These are phyloP conservation scores for Pythium scleroteichum DNA, from an alignment of 352 stramenopile species.

Conservation along the genomic window DNA sequence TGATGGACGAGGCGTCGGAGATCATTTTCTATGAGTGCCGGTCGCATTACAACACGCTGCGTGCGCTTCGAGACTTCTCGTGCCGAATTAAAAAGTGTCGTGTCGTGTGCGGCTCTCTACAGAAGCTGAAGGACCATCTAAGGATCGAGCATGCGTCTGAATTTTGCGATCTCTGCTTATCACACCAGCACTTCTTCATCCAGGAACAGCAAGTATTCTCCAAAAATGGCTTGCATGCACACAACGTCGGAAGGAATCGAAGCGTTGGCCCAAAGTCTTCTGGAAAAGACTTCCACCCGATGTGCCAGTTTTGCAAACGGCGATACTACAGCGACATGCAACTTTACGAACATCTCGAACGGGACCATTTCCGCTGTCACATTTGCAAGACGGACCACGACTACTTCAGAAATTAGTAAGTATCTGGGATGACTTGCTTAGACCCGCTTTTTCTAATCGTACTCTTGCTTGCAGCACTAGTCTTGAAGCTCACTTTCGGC, in stretches of 20 bases:
- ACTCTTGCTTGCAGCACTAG: constrained; percentile 48
- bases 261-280: constrained; percentile 45
- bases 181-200: constrained; percentile 79
- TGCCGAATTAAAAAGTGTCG: constrained; percentile 68
- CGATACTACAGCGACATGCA: constrained; percentile 86
- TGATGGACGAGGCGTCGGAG: constrained; percentile 70
- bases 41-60: constrained; percentile 58
- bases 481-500: constrained; percentile 82
- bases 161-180: constrained; percentile 79
- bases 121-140: constrained; percentile 73
- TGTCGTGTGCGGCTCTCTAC: constrained; percentile 50
- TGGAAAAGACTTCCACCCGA: constrained; percentile 82
- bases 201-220: constrained; percentile 82
- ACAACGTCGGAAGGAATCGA: constrained; percentile 58
- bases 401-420: constrained; percentile 90
- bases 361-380: constrained; percentile 91
- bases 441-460: neutral
- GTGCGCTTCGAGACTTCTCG: constrained; percentile 55
- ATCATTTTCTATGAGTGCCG: constrained; percentile 81
- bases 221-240: constrained; percentile 63
- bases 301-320: constrained; percentile 88
- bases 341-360: constrained; percentile 86
- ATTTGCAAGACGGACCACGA: constrained; percentile 87
- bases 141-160: constrained; percentile 59
- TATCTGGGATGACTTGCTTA: constrained; percentile 9